These are phyloP conservation scores for Stephanodiscus triporus DNA, from an alignment of 108 stramenopile species.

Conservation along the genomic window DNA sequence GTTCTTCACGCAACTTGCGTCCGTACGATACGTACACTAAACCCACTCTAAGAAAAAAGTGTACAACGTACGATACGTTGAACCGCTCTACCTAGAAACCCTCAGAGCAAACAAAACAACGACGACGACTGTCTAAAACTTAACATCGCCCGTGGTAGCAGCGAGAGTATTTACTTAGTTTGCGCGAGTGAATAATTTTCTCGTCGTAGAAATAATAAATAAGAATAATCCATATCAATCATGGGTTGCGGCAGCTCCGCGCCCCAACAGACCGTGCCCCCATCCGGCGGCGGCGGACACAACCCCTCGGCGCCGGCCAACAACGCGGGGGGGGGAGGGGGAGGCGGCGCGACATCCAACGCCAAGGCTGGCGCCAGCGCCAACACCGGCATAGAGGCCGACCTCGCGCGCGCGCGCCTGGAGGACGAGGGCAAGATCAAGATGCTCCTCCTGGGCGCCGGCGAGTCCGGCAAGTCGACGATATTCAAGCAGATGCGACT, in stretches of 20 bases:
- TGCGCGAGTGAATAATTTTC: too few species aligned
- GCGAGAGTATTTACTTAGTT: too few species aligned
- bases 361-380: neutral
- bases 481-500: slow-evolving; percentile 97
- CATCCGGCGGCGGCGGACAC: slow-evolving; percentile 9
- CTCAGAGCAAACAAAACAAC: too few species aligned
- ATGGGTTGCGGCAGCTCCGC: slow-evolving; percentile 48
- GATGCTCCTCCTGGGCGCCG: slow-evolving; percentile 97
- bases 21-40: too few species aligned
- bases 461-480: slow-evolving; percentile 98
- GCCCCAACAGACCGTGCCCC: slow-evolving; percentile 17
- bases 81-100: too few species aligned
- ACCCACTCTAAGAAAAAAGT: too few species aligned
- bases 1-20: too few species aligned
- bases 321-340: neutral
- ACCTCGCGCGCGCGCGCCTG: slow-evolving; percentile 29
- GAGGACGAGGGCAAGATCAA: slow-evolving; percentile 83
- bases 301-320: neutral
- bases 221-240: neutral
- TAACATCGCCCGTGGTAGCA: too few species aligned
- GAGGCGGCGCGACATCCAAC: neutral
- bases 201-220: too few species aligned
- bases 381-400: slow-evolving; percentile 17
- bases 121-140: too few species aligned
- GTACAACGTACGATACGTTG: too few species aligned